Evolutionary conservation across 441 rosid genomes (phyloP).

Genomic region (Adansonia gregorii): DNA sequence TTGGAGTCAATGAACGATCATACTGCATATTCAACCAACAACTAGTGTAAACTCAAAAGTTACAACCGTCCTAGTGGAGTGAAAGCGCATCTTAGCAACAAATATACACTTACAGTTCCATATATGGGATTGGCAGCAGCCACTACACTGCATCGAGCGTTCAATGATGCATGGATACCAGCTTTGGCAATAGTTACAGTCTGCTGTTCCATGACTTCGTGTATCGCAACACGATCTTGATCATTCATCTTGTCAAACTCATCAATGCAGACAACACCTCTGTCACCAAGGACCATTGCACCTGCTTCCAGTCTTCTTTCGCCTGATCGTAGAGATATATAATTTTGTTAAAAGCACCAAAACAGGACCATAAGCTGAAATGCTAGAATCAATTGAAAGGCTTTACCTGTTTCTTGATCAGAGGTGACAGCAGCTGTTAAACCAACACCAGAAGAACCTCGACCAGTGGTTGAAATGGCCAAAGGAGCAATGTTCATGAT

Average conservation of each 20-base stretch:
- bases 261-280: constrained; percentile 96
- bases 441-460: constrained; percentile 99
- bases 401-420: constrained; percentile 95
- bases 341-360: constrained; percentile 18
- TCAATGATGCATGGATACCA: constrained; percentile 97
- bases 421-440: constrained; percentile 99
- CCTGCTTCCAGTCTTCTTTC: constrained; percentile 99
- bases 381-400: constrained; percentile 13
- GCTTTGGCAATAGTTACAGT: constrained; percentile 99
- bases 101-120: constrained; percentile 78
- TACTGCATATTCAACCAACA: constrained; percentile 56
- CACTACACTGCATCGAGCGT: constrained; percentile 98
- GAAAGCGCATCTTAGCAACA: constrained; percentile 14
- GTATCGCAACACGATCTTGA: constrained; percentile 99
- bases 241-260: constrained; percentile 99
- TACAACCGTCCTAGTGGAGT: background rate
- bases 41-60: constrained; percentile 21
- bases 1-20: constrained; percentile 96
- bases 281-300: constrained; percentile 99
- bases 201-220: constrained; percentile 99
- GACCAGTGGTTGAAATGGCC: constrained; percentile 97
- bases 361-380: constrained; percentile 1
- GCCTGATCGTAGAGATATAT: constrained; percentile 48
- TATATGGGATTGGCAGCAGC: constrained; percentile 99
- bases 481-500: constrained; percentile 96